Evolutionary conservation across 768 basidiomycete species (phyloP).

Genomic region (Roridomyces roridus): DNA sequence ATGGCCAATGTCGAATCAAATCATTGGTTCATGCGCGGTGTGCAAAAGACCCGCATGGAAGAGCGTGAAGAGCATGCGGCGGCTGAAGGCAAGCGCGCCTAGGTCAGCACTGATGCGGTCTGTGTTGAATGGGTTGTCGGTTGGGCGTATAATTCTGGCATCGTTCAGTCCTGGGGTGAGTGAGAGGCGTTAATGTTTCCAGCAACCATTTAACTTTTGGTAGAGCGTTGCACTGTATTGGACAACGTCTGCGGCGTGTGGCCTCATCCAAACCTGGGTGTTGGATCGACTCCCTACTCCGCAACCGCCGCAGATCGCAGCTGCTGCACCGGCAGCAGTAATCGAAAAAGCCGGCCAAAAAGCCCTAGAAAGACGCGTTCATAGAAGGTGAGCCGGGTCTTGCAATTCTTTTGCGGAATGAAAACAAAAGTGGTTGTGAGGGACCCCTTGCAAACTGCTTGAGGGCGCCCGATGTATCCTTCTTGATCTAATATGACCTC

Average conservation of each 20-base stretch:
- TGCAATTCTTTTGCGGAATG: conserved; percentile 47
- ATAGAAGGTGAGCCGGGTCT: conserved; percentile 32
- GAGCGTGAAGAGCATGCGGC: conserved; percentile 54
- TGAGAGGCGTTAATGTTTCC: conserved; percentile 11
- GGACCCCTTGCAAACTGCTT: conserved; percentile 55
- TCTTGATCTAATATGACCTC: conserved; percentile 95
- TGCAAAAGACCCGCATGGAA: conserved; percentile 57
- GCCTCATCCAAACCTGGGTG: conserved; percentile 75
- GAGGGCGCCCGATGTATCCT: conserved; percentile 62
- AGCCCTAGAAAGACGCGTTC: conserved; percentile 16
- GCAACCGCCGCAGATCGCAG: neutral
- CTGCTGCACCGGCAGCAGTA: neutral
- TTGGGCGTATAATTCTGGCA: conserved; percentile 71
- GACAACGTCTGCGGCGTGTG: conserved; percentile 78
- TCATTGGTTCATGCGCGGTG: conserved; percentile 72
- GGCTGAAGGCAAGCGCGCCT: conserved; percentile 50
- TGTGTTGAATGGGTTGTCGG: conserved; percentile 59
- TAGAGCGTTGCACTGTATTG: conserved; percentile 79
- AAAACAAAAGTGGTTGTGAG: conserved; percentile 80
- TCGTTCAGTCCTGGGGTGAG: conserved; percentile 75
- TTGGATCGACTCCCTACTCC: conserved; percentile 47
- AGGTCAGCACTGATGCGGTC: conserved; percentile 59
- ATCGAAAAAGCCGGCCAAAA: conserved; percentile 1
- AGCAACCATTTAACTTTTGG: neutral
- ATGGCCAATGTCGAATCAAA: conserved; percentile 83